phyloP scores from a whole-genome alignment of 2,329 filamentous ascomycete genomes.

The Aspergillus sojae region DNA sequence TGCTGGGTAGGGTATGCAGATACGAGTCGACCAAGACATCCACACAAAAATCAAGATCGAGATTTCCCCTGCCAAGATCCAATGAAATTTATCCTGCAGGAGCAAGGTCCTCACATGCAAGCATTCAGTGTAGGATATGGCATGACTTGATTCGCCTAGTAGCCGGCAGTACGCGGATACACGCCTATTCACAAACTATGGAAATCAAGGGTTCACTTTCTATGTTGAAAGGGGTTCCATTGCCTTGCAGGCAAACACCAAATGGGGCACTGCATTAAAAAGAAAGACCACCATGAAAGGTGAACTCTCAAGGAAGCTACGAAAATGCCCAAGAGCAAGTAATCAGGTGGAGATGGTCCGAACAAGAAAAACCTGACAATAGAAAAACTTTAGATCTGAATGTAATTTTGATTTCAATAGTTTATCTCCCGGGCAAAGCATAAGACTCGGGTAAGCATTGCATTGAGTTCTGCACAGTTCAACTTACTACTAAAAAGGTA shows the following conservation, averaged over 20 bases:
- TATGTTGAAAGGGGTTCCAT: not conserved
- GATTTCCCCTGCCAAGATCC: not conserved
- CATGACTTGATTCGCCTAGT: not conserved
- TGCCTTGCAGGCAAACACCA: not conserved
- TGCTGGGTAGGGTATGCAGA: not conserved
- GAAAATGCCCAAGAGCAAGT: not conserved
- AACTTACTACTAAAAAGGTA: not conserved
- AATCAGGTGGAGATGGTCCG: not conserved
- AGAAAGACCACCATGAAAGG: not conserved
- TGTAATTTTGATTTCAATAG: not conserved
- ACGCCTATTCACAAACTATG: not conserved
- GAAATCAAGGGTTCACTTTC: not conserved
- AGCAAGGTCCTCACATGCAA: not conserved
- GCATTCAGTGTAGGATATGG: not conserved
- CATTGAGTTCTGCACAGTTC: not conserved
- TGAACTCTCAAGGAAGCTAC: not conserved
- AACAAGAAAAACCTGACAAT: not conserved
- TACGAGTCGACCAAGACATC: not conserved
- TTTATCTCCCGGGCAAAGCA: not conserved
- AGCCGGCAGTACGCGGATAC: not conserved
- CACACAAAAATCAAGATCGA: not conserved
- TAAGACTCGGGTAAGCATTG: not conserved
- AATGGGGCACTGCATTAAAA: not conserved
- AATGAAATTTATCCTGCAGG: not conserved
- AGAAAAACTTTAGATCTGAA: not conserved